Evolutionary conservation across 2,329 filamentous ascomycete species (phyloP).

Genomic region (Pseudogymnoascus sp.): DNA sequence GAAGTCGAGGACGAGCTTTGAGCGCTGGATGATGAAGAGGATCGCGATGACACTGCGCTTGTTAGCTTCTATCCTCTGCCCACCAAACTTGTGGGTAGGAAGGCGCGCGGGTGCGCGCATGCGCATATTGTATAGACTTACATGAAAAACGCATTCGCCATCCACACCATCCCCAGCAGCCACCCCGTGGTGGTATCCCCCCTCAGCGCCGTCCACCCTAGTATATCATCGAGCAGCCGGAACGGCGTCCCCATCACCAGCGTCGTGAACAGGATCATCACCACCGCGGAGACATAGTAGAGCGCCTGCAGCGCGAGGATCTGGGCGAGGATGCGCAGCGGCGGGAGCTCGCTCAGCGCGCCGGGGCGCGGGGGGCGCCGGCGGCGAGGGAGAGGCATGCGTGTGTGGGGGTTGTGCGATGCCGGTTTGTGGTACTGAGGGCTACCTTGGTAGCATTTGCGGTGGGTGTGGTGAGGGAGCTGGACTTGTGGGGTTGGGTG

Average conservation of each 20-base stretch:
- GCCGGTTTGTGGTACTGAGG: neutral
- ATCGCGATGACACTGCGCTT: conserved; percentile 66
- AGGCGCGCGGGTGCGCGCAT: neutral
- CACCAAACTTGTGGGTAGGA: neutral
- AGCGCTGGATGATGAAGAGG: conserved; percentile 74
- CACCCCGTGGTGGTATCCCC: conserved; percentile 63
- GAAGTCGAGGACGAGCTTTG: conserved; percentile 92
- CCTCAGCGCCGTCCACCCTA: conserved; percentile 55
- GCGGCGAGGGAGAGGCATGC: conserved; percentile 39
- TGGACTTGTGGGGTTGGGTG: neutral
- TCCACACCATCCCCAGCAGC: conserved; percentile 60
- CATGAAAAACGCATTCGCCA: conserved; percentile 56
- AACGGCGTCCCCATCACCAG: conserved; percentile 56
- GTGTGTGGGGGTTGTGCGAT: neutral
- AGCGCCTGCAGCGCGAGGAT: conserved; percentile 55
- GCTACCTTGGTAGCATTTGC: conserved; percentile 6
- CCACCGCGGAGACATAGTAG: conserved; percentile 53
- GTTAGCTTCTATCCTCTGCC: neutral
- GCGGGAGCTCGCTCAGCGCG: conserved; percentile 57
- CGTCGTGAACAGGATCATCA: conserved; percentile 59
- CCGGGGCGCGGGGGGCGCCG: conserved; percentile 57
- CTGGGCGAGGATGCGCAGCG: conserved; percentile 57
- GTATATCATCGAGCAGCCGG: conserved; percentile 43
- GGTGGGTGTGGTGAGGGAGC: neutral
- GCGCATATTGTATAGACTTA: conserved; percentile 34